phyloP scores from a whole-genome alignment of 2,329 filamentous ascomycete genomes.

The Fusarium tanahbumbuense region DNA sequence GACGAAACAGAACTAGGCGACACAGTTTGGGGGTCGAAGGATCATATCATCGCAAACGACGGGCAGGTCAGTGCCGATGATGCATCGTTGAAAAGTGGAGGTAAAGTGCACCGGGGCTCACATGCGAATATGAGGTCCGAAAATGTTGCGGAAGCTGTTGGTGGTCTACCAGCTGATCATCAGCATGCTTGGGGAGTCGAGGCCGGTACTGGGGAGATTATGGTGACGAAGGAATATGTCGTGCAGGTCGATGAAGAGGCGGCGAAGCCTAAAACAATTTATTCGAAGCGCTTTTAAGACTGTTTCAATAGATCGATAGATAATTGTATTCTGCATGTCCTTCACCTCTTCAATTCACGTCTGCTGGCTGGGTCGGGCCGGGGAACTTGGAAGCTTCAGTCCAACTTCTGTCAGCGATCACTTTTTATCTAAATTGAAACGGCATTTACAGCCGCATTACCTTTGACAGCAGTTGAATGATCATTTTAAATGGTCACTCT shows the following conservation, averaged over 20 bases:
- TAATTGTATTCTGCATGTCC: fast-evolving
- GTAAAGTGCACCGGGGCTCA: background rate
- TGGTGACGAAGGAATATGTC: background rate
- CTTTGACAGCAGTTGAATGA: too few relatives aligned
- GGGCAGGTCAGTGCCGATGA: background rate
- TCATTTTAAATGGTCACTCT: too few relatives aligned
- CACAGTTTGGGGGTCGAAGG: background rate
- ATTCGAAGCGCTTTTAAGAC: background rate
- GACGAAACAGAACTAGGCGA: background rate
- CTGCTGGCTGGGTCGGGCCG: too few relatives aligned
- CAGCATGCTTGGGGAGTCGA: background rate
- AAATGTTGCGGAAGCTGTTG: background rate
- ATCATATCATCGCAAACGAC: background rate
- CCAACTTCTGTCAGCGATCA: background rate
- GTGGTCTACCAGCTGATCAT: background rate
- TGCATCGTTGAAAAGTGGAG: fast-evolving
- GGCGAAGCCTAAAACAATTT: background rate
- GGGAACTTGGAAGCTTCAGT: background rate
- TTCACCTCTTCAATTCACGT: background rate
- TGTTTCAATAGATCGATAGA: background rate
- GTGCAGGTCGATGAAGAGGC: background rate
- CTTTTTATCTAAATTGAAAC: background rate
- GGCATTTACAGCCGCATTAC: too few relatives aligned
- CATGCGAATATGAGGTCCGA: background rate
- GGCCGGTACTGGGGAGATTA: background rate